Evolutionary conservation across 108 stramenopile species (phyloP).

Genomic region (Epithemia pelagica): DNA sequence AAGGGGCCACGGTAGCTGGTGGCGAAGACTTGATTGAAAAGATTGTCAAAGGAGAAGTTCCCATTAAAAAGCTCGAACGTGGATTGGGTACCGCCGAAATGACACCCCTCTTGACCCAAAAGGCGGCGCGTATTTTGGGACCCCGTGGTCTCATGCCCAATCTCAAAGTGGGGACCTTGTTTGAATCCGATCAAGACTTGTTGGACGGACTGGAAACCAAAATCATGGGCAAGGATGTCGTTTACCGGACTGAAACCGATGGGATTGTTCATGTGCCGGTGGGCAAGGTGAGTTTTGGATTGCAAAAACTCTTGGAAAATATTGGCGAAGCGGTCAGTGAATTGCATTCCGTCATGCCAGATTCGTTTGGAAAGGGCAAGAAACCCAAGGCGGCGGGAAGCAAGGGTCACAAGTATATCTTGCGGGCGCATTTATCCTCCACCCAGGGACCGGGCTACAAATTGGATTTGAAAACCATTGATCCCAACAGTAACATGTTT

Average conservation of each 20-base stretch:
- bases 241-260: conserved; percentile 82
- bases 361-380: conserved; percentile 68
- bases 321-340: conserved; percentile 54
- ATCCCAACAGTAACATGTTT: conserved; percentile 67
- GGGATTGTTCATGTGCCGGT: conserved; percentile 87
- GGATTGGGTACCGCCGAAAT: conserved; percentile 85
- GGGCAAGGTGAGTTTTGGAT: conserved; percentile 75
- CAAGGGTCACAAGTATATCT: conserved; percentile 69
- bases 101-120: conserved; percentile 60
- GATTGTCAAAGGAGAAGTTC: conserved; percentile 58
- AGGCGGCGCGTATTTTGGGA: conserved; percentile 82
- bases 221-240: conserved; percentile 63
- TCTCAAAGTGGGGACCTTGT: conserved; percentile 88
- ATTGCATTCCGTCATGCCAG: conserved; percentile 67
- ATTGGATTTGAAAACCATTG: conserved; percentile 72
- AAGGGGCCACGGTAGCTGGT: conserved; percentile 82
- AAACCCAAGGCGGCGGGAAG: conserved; percentile 36
- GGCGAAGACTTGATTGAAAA: conserved; percentile 73
- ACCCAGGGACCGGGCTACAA: conserved; percentile 63
- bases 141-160: conserved; percentile 97
- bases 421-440: conserved; percentile 53
- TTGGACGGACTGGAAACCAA: conserved; percentile 43
- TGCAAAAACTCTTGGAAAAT: conserved; percentile 64
- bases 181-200: conserved; percentile 38
- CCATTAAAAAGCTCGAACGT: conserved; percentile 61